These are phyloP conservation scores for Gilbertella persicaria DNA, from an alignment of 371 early-diverging fungal genomes.

Conservation along the genomic window DNA sequence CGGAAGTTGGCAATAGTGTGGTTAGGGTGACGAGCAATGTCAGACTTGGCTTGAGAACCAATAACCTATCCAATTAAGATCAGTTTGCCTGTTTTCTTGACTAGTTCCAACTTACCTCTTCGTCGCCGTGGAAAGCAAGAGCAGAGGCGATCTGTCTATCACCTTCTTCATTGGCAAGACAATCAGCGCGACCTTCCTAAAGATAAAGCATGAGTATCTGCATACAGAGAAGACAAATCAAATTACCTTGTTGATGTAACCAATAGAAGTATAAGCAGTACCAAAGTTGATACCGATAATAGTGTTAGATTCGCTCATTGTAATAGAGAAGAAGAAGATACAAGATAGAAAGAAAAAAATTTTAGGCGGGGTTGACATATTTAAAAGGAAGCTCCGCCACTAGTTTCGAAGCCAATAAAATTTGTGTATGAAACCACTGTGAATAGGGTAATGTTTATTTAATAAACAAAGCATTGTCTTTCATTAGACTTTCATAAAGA, in stretches of 20 bases:
- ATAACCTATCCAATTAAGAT: constrained; percentile 59
- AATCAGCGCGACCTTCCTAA: constrained; percentile 82
- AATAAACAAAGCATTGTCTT: too few relatives aligned
- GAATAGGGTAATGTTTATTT: too few relatives aligned
- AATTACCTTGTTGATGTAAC: constrained; percentile 78
- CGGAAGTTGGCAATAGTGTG: constrained; percentile 89
- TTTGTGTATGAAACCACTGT: too few relatives aligned
- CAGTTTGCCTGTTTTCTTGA: not conserved
- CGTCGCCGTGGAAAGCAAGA: constrained; percentile 91
- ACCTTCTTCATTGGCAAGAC: constrained; percentile 98
- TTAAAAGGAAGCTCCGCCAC: too few relatives aligned
- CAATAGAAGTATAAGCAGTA: constrained; percentile 86
- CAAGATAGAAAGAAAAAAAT: constrained; percentile 12
- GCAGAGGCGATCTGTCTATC: constrained; percentile 92
- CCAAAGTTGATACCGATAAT: constrained; percentile 91
- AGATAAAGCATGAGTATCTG: constrained; percentile 40
- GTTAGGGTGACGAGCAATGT: constrained; percentile 85
- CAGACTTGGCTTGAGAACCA: constrained; percentile 92
- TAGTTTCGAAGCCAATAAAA: too few relatives aligned
- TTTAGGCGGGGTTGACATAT: too few relatives aligned
- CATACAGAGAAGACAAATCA: constrained; percentile 24
- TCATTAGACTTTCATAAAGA: too few relatives aligned
- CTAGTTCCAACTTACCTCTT: constrained; percentile 59
- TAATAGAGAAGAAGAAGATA: constrained; percentile 9
- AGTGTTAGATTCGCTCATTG: constrained; percentile 42